Evolutionary conservation across 1,284 basidiomycete species (phyloP), one percentile per base, ranked within the genome.

Genomic region (Puccinia hordei): DNA sequence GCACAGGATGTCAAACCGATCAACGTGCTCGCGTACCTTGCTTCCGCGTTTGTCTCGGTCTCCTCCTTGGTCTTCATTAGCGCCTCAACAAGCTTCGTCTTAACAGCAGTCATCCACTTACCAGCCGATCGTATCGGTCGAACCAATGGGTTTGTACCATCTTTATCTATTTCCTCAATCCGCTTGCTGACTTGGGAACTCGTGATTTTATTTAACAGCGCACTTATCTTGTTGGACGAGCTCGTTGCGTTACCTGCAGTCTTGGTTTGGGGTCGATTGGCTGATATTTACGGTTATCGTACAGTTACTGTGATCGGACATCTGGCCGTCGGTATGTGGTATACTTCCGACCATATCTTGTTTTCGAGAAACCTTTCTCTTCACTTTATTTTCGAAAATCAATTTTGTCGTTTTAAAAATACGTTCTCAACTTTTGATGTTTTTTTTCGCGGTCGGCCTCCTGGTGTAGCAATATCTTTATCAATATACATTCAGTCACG

Each of bases 21-120:
- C 17, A 61, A 59, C 59, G 73, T 59, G 38, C 13, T 74, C 30
- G 51, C 53, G 17, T 74, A 59, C 24, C 57, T 74, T 10, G 19
- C 27, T 8, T 74, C 73, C 19, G 41, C 53, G 13, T 63, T 74
- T 33, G 53, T 61, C 19, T 59, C 53, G 12, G 73, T 74, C 17
- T 41, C 73, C 22, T 74, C 51, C 17, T 27, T 74, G 33, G 73
- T 74, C 38, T 74, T 74, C n/a, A 30, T 57, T 13, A 59, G 41
- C 38, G 73, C 73, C 27, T 57, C 73, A 0, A 59, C 73, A 19
- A n/a, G 35, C 30, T 74, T 74, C 55, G 73, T 74, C n/a, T 41
- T 74, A 5, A 61, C 73, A 22, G 35, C 51, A 1, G 30, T 57
- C n/a, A 46, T 74, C 57, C 53, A 59, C 46, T 24, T 74, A 17